Base-by-base conservation (phyloP, 139 green algal genomes). In the Chlorella sp. region DNA sequence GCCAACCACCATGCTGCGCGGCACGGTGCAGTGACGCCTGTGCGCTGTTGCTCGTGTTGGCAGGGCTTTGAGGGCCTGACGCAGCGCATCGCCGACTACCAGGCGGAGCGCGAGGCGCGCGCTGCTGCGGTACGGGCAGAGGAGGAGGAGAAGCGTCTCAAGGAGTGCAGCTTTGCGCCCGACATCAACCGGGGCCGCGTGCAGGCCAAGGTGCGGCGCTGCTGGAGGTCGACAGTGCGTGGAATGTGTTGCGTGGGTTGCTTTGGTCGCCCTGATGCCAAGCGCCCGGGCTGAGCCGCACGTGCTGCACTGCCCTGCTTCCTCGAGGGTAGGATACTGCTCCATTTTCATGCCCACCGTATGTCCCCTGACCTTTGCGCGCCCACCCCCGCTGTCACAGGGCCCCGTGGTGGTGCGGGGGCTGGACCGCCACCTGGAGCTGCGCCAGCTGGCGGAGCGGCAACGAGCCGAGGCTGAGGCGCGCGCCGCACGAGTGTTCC, bases 381-480 rank as follows among this genome's bases (percentile, higher is more conserved):
- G 28, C 62, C 24, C 24, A 69, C 34, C 24, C 24, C 51, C 16
- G 14, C 51, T 40, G 64, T 17, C 13, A 44, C 84, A 81, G 77
- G 54, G 68, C 30, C 77, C 84, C 0, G 84, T 88, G 20, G 69
- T 88, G 32, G 84, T 88, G 68, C 67, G 43, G 3, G 84, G 84
- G 32, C 76, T 88, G 48, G 70, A 88, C n/a, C 76, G 76, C 24
- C 73, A 58, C 54, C 56, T 85, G n/a, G 84, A 88, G 84, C 77
- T 80, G 65, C 84, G 81, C 56, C 68, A 80, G 68, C 56, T 87
- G 68, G 65, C 80, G 34, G 84, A 88, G 40, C 54, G 51, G 84
- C 76, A 84, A 54, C 64, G 40, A 26, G 44, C 36, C 11, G 65
- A 88, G 68, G 77, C 67, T n/a, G 84, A 75, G n/a, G 56, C 86